Evolutionary conservation across 495 filamentous ascomycete genomes (phyloP).

Genomic region (Penicillium salamii): DNA sequence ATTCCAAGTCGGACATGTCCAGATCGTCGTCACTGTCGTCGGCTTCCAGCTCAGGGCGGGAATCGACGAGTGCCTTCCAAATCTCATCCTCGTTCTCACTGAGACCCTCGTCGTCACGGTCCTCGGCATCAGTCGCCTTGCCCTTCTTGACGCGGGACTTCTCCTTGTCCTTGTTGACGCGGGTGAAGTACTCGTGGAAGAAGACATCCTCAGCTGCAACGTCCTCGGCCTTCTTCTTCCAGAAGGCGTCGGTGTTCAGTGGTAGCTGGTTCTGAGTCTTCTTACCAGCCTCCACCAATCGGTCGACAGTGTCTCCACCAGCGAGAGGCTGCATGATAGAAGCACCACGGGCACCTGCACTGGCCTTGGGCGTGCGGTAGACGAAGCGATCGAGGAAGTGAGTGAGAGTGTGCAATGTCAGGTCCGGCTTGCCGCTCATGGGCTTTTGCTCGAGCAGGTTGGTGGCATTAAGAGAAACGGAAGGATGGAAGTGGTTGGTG

Average conservation of each 20-base stretch:
- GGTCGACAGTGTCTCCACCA: slow-evolving; percentile 57
- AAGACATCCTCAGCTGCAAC: slow-evolving; percentile 90
- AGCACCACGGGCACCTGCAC: slow-evolving; percentile 58
- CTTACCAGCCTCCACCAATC: slow-evolving; percentile 61
- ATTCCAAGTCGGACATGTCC: slow-evolving; percentile 64
- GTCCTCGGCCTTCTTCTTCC: slow-evolving; percentile 82
- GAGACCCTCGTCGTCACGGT: slow-evolving; percentile 22
- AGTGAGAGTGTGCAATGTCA: slow-evolving; percentile 81
- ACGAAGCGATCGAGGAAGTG: slow-evolving; percentile 97
- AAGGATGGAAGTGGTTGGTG: slow-evolving; percentile 84
- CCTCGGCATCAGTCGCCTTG: slow-evolving; percentile 37
- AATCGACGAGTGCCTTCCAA: slow-evolving; percentile 88
- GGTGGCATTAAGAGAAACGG: slow-evolving; percentile 81
- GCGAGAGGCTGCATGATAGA: slow-evolving; percentile 96
- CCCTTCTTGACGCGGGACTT: slow-evolving; percentile 52
- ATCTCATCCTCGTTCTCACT: slow-evolving; percentile 67
- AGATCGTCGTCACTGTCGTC: slow-evolving; percentile 59
- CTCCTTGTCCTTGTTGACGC: slow-evolving; percentile 69
- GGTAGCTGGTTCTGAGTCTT: slow-evolving; percentile 37
- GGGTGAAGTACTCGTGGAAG: slow-evolving; percentile 94
- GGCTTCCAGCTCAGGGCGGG: slow-evolving; percentile 72
- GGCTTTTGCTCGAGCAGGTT: slow-evolving; percentile 62
- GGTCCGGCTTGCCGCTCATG: slow-evolving; percentile 82
- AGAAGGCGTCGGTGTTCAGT: slow-evolving; percentile 88
- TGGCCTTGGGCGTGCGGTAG: slow-evolving; percentile 82